Evolutionary conservation across 1,284 basidiomycete species (phyloP).

Genomic region (Acaromyces ingoldii): DNA sequence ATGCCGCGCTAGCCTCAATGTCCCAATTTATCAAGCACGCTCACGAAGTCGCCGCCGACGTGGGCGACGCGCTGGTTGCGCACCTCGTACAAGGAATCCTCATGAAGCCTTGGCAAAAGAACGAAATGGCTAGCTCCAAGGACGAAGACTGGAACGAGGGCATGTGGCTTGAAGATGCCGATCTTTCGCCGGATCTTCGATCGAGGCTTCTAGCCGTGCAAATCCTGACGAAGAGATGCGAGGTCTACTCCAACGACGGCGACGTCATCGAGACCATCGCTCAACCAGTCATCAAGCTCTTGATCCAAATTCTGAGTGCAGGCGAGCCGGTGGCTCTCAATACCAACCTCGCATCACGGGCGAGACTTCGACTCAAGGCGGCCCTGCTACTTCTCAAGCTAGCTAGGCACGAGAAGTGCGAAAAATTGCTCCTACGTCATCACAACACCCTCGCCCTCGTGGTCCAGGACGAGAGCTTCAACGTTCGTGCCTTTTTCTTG

Average conservation of each 20-base stretch:
- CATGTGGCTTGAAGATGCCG: conserved; percentile 32
- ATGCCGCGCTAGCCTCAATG: conserved; percentile 67
- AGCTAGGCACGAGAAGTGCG: conserved; percentile 52
- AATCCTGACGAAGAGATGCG: conserved; percentile 34
- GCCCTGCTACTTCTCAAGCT: conserved; percentile 76
- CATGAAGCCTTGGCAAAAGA: conserved; percentile 24
- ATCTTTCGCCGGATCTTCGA: conserved; percentile 19
- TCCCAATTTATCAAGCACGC: conserved; percentile 68
- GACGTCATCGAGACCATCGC: conserved; percentile 21
- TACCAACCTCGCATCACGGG: conserved; percentile 28
- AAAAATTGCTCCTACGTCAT: conserved; percentile 55
- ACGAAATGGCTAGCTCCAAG: conserved; percentile 14
- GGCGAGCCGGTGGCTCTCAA: conserved; percentile 32
- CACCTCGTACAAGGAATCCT: conserved; percentile 58
- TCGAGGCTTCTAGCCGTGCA: conserved; percentile 26
- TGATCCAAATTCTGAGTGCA: conserved; percentile 24
- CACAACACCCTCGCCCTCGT: conserved; percentile 70
- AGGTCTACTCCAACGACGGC: conserved; percentile 17
- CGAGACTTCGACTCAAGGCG: conserved; percentile 69
- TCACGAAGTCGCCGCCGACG: conserved; percentile 69
- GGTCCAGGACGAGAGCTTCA: conserved; percentile 79
- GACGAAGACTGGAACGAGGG: conserved; percentile 9
- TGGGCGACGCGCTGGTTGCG: conserved; percentile 71
- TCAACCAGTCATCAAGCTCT: conserved; percentile 33
- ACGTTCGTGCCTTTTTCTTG: conserved; percentile 74